A percentile compares a stretch with the other conserved stretches of the same genome.
Conservation (phyloP, 1,284 basidiomycete genomes). For the Paramarasmius palmivorus region DNA sequence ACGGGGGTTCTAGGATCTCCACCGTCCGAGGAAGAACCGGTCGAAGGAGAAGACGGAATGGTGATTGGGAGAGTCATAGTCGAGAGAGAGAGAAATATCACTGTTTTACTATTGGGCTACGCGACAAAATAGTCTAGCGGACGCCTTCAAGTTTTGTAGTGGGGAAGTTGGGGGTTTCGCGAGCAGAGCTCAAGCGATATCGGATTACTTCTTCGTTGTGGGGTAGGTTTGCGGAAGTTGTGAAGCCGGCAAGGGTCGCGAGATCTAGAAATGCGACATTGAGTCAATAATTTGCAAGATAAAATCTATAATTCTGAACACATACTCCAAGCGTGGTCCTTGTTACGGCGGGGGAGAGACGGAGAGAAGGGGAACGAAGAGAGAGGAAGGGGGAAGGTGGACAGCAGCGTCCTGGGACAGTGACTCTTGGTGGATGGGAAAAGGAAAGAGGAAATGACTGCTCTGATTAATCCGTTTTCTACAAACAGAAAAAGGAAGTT, state of each 20-base stretch:
- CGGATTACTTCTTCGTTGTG: conserved; percentile 13
- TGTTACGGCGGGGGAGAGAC: conserved; percentile 58
- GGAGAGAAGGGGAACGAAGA: conserved; percentile 1
- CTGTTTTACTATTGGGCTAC: background rate
- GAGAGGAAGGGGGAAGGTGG: background rate
- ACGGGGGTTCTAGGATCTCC: conserved; percentile 9
- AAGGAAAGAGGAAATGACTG: too few species aligned
- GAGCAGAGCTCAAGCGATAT: conserved; percentile 71
- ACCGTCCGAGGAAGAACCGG: conserved; percentile 8
- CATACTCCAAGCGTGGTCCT: conserved; percentile 82
- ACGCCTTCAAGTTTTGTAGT: conserved; percentile 3
- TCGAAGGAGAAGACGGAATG: conserved; percentile 23
- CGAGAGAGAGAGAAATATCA: background rate
- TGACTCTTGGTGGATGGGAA: too few species aligned
- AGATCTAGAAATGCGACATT: conserved; percentile 56
- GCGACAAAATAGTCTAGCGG: conserved; percentile 13
- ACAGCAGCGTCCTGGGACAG: too few species aligned
- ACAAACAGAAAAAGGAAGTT: too few species aligned
- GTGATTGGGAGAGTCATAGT: conserved; percentile 47
- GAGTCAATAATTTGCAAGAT: conserved; percentile 7
- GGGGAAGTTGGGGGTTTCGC: conserved; percentile 35
- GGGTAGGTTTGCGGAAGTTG: conserved; percentile 35
- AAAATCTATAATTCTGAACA: conserved; percentile 12
- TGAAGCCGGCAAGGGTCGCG: conserved; percentile 94
- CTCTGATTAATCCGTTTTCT: too few species aligned